Percentiles rank a stretch among this genome's conserved stretches.
Conservation (phyloP, 2,329 filamentous ascomycete genomes). For the Tolypocladium amazonense region DNA sequence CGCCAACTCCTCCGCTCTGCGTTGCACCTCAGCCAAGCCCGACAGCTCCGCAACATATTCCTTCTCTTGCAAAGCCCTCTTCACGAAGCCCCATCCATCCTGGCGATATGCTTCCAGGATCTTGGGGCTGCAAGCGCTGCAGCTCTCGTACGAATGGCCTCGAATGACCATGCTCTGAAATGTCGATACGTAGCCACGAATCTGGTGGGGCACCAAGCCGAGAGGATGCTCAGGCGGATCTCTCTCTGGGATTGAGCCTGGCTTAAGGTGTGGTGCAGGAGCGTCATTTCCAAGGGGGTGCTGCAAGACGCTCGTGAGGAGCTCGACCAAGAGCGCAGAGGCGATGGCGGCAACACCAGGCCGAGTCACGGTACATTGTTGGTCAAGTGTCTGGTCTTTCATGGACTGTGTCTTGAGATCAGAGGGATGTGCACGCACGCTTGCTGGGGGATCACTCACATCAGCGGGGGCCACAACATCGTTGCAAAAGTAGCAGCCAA, state of each 20-base stretch:
- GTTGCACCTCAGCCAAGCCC: constrained; percentile 62
- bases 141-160: constrained; percentile 68
- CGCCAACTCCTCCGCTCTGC: constrained; percentile 40
- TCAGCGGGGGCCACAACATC: constrained; percentile 92
- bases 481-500: constrained; percentile 98
- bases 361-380: constrained; percentile 94
- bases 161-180: constrained; percentile 66
- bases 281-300: constrained; percentile 63
- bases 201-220: constrained; percentile 67
- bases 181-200: constrained; percentile 64
- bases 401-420: constrained; percentile 52
- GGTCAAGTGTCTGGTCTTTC: constrained; percentile 90
- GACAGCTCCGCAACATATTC: constrained; percentile 72
- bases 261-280: constrained; percentile 38
- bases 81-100: constrained; percentile 68
- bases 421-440: not conserved
- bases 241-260: constrained; percentile 34
- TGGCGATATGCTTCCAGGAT: constrained; percentile 57
- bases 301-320: constrained; percentile 79
- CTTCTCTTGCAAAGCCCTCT: constrained; percentile 60
- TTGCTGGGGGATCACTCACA: constrained; percentile 43
- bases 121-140: constrained; percentile 66
- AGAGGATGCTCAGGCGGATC: constrained; percentile 50
- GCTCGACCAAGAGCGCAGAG: constrained; percentile 80
- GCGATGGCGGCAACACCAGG: constrained; percentile 89